These are phyloP conservation scores for Hortaea sp. DNA, from an alignment of 2,329 filamentous ascomycete species.

Conservation along the genomic window DNA sequence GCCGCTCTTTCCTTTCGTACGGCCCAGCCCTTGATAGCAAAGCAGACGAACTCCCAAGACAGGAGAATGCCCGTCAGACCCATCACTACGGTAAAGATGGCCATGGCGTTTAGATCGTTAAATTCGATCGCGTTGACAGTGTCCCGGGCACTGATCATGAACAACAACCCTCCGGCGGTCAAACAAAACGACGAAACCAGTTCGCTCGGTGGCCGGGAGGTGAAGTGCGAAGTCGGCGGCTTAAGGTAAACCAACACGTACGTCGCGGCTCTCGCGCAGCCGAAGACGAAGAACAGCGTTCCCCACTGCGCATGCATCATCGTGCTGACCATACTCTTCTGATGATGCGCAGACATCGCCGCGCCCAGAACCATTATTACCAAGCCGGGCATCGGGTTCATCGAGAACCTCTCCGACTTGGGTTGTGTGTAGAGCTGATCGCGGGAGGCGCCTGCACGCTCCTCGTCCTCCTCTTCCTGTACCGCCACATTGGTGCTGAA, in stretches of 20 bases:
- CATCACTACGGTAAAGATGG: slow-evolving; percentile 81
- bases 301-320: slow-evolving; percentile 97
- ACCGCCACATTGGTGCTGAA: slow-evolving; percentile 45
- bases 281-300: slow-evolving; percentile 68
- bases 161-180: slow-evolving; percentile 76
- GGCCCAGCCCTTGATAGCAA: slow-evolving; percentile 85
- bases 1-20: slow-evolving; percentile 25
- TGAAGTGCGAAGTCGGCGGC: slow-evolving; percentile 69
- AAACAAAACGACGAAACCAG: slow-evolving; percentile 79
- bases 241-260: slow-evolving; percentile 72
- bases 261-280: slow-evolving; percentile 66
- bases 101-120: slow-evolving; percentile 78
- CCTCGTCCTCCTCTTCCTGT: slow-evolving; percentile 26
- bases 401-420: slow-evolving; percentile 59
- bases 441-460: slow-evolving; percentile 8
- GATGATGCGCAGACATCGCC: slow-evolving; percentile 93
- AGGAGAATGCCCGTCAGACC: slow-evolving; percentile 74
- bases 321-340: slow-evolving; percentile 69
- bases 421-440: slow-evolving; percentile 46
- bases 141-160: slow-evolving; percentile 80
- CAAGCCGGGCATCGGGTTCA: slow-evolving; percentile 81
- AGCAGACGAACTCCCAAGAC: slow-evolving; percentile 68
- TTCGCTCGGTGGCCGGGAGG: slow-evolving; percentile 81
- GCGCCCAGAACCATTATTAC: slow-evolving; percentile 79
- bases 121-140: slow-evolving; percentile 67